Conservation (phyloP, 106 monocot genomes). For the Phalaenopsis equestris region DNA sequence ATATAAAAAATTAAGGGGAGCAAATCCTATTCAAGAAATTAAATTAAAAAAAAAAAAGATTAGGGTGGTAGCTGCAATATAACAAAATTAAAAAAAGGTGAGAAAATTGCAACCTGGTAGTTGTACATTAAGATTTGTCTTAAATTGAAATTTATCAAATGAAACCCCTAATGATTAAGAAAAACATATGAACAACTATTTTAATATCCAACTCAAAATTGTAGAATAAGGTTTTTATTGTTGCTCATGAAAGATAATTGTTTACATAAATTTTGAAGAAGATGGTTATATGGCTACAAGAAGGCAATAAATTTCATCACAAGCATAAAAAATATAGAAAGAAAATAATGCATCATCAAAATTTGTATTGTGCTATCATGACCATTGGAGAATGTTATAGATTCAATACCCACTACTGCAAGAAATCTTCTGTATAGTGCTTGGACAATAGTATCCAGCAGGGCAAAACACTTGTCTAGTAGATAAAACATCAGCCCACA, state of each 20-base stretch:
- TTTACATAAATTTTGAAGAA: not conserved
- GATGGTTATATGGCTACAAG: not conserved
- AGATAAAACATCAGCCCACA: conserved; percentile 64
- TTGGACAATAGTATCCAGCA: conserved; percentile 86
- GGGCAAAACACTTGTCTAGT: conserved; percentile 69
- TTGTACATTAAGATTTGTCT: not conserved
- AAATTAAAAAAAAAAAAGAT: not conserved
- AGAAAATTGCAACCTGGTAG: not conserved
- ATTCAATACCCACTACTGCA: conserved; percentile 83
- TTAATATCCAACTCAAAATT: not conserved
- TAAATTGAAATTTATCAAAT: not conserved
- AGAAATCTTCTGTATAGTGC: conserved; percentile 47
- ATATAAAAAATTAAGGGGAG: not conserved
- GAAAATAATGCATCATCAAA: not conserved
- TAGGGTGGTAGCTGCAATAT: not conserved
- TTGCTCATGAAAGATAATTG: not conserved
- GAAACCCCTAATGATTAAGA: not conserved
- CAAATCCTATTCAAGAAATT: no score
- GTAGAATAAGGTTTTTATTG: not conserved
- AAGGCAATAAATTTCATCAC: no score
- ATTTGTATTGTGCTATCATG: not conserved
- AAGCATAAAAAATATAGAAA: not conserved
- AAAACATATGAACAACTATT: not conserved
- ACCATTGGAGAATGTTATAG: conserved; percentile 9
- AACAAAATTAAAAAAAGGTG: no score